Percentiles rank a stretch among this genome's conserved stretches.
These are phyloP conservation scores for Crithidia mellificae DNA, from an alignment of 208 protist species.

Conservation along the genomic window DNA sequence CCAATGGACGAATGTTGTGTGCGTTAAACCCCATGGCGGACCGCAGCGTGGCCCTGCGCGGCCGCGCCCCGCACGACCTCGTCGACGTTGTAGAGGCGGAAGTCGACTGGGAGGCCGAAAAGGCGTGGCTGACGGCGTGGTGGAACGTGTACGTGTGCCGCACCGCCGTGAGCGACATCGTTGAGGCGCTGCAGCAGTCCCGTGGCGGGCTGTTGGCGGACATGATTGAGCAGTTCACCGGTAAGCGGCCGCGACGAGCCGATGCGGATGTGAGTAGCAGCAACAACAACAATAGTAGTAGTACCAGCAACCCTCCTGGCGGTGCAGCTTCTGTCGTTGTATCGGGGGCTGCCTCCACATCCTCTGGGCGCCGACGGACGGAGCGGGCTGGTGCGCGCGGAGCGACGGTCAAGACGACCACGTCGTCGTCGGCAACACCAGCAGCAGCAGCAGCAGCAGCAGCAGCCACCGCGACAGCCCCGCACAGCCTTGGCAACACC, in stretches of 20 bases:
- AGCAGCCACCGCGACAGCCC: neutral
- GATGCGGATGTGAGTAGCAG: neutral
- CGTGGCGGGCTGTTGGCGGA: conserved; percentile 74
- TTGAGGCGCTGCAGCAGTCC: conserved; percentile 52
- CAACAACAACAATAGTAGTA: neutral
- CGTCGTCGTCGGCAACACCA: too few relatives aligned
- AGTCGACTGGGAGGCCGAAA: conserved; percentile 26
- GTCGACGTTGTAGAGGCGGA: conserved; percentile 28
- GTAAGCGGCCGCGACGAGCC: conserved; percentile 47
- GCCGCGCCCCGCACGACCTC: conserved; percentile 7
- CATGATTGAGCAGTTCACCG: conserved; percentile 59
- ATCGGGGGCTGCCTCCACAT: neutral
- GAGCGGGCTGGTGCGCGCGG: neutral
- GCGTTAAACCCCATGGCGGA: neutral
- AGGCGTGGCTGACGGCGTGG: conserved; percentile 70
- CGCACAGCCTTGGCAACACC: neutral
- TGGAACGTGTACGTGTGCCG: conserved; percentile 77
- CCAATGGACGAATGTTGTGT: conserved; percentile 8
- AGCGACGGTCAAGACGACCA: too few relatives aligned
- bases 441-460: too few relatives aligned
- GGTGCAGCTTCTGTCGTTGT: neutral
- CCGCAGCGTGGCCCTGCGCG: neutral
- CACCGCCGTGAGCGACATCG: conserved; percentile 56
- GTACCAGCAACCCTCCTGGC: neutral
- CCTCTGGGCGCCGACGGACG: neutral